Evolutionary conservation across 2,329 filamentous ascomycete genomes (phyloP).

Genomic region (Eurotiales sp.): DNA sequence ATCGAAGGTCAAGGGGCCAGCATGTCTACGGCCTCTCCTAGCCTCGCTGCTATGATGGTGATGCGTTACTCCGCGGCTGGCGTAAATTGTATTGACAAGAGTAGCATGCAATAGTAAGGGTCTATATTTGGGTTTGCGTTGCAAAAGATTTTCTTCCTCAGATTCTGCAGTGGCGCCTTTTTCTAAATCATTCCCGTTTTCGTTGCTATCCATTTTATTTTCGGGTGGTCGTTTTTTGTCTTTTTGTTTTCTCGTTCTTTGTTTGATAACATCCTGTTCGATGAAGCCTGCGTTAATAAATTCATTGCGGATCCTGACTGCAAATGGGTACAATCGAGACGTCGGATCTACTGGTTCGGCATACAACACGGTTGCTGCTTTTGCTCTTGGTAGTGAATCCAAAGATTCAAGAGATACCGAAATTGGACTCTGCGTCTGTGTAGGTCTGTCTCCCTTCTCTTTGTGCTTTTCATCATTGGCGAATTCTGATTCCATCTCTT

Average conservation of each 20-base stretch:
- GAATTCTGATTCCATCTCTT: constrained; percentile 24
- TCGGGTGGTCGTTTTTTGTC: background rate
- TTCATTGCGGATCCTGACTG: constrained; percentile 35
- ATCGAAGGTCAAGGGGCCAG: constrained; percentile 46
- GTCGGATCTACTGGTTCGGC: constrained; percentile 38
- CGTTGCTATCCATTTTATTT: background rate
- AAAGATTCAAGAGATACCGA: constrained; percentile 42
- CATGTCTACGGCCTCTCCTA: constrained; percentile 14
- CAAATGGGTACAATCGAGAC: constrained; percentile 40
- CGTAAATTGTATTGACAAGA: constrained; percentile 80
- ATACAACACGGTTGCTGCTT: constrained; percentile 38
- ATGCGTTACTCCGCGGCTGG: constrained; percentile 16
- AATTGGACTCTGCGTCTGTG: constrained; percentile 33
- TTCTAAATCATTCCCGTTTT: background rate
- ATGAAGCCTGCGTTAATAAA: constrained; percentile 45
- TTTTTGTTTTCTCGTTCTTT: constrained; percentile 6
- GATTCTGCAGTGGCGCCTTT: background rate
- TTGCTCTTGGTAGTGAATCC: constrained; percentile 34
- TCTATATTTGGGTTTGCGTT: constrained; percentile 38
- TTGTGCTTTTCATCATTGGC: background rate
- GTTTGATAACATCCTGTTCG: constrained; percentile 24
- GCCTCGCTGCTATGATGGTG: constrained; percentile 7
- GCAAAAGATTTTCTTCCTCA: constrained; percentile 5
- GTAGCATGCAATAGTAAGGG: constrained; percentile 78
- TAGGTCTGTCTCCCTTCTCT: background rate